These are phyloP conservation scores for Durusdinium trenchii DNA, from an alignment of 73 alveolate genomes.

Conservation along the genomic window DNA sequence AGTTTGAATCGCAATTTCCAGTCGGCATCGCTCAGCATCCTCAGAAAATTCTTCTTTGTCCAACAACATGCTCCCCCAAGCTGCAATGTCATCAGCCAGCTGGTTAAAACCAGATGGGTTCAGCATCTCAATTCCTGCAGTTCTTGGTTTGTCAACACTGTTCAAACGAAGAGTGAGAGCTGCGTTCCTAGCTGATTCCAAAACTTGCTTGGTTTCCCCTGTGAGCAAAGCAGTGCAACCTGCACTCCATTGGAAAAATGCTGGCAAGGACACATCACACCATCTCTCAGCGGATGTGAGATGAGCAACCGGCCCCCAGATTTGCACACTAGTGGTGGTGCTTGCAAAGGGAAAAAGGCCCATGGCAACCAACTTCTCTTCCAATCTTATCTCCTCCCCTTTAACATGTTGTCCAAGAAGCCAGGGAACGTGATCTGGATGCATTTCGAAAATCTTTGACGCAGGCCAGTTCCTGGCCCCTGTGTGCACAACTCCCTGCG, in stretches of 20 bases:
- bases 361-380: not conserved
- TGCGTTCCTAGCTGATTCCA: not conserved
- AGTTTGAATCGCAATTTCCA: conserved; percentile 1
- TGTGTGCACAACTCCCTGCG: not conserved
- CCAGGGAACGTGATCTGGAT: not conserved
- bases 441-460: not conserved
- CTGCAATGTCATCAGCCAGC: not conserved
- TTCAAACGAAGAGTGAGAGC: not conserved
- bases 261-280: not conserved
- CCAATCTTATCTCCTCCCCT: not conserved
- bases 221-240: not conserved
- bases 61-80: conserved; percentile 19
- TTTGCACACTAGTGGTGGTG: not conserved
- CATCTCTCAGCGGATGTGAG: not conserved
- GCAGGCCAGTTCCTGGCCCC: not conserved
- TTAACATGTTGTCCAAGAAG: not conserved
- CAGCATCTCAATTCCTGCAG: not conserved
- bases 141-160: not conserved
- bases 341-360: not conserved
- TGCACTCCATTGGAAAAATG: not conserved
- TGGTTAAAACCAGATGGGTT: not conserved
- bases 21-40: conserved; percentile 17
- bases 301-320: not conserved
- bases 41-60: not conserved
- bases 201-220: not conserved